Percentiles rank a stretch among this genome's conserved stretches.
Evolutionary conservation across 2,329 filamentous ascomycete species (phyloP).

Genomic region (Alternaria consortialis): DNA sequence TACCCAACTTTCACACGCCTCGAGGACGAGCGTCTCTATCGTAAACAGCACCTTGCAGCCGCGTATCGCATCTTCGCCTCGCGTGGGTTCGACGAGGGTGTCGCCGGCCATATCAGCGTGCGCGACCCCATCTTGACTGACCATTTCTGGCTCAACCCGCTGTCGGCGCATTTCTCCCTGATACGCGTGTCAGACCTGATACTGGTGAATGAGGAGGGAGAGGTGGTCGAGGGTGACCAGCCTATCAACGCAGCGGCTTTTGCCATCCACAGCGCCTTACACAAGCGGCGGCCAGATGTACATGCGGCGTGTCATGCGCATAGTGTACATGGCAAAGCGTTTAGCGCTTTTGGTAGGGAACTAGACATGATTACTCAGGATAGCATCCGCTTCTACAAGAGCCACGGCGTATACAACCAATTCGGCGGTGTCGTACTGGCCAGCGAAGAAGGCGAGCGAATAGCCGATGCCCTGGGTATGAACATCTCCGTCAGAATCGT

Average conservation of each 20-base stretch:
- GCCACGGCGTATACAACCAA: constrained; percentile 53
- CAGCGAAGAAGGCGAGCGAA: constrained; percentile 56
- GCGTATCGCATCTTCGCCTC: constrained; percentile 54
- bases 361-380: constrained; percentile 62
- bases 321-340: constrained; percentile 59
- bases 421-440: constrained; percentile 55
- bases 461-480: constrained; percentile 50
- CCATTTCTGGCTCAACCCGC: constrained; percentile 55
- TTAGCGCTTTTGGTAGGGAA: constrained; percentile 56
- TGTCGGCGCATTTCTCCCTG: constrained; percentile 56
- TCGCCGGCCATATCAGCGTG: constrained; percentile 58
- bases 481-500: background rate
- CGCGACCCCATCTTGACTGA: constrained; percentile 47
- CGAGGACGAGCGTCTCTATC: constrained; percentile 54
- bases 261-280: constrained; percentile 57
- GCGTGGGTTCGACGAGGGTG: constrained; percentile 53
- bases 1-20: constrained; percentile 54
- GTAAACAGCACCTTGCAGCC: constrained; percentile 58
- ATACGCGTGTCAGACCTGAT: constrained; percentile 56
- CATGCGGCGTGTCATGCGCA: constrained; percentile 58
- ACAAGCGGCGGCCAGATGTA: constrained; percentile 49
- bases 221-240: constrained; percentile 52
- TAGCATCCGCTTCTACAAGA: constrained; percentile 53
- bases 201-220: constrained; percentile 55
- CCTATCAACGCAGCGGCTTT: constrained; percentile 59